A percentile compares a stretch with the other conserved stretches of the same genome.
Conservation (phyloP, 305 asterid genomes). For the Coffea humblotiana region DNA sequence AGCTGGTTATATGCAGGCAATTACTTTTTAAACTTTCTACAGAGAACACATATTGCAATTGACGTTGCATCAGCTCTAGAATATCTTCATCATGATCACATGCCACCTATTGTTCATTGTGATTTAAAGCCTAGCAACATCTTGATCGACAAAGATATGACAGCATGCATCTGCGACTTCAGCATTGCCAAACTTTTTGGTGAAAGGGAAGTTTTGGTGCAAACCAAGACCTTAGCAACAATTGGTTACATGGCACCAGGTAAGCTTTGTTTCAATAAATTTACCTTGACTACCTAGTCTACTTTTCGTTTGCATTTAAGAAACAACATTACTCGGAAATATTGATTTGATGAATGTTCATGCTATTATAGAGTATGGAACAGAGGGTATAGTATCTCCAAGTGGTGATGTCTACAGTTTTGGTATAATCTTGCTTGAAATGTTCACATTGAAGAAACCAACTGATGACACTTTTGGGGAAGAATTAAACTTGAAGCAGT, state of each 20-base stretch:
- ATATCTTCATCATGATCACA: conserved; percentile 32
- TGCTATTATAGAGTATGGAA: conserved; percentile 31
- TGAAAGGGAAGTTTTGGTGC: conserved; percentile 14
- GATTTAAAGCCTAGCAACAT: conserved; percentile 37
- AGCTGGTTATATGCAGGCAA: conserved; percentile 19
- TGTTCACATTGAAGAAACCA: conserved; percentile 26
- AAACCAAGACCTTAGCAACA: conserved; percentile 34
- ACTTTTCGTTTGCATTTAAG: background rate
- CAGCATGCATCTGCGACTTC: conserved; percentile 29
- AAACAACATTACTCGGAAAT: background rate
- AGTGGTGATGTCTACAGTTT: conserved; percentile 34
- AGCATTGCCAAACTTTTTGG: conserved; percentile 31
- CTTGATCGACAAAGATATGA: conserved; percentile 32
- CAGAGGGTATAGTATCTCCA: conserved; percentile 27
- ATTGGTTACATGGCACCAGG: conserved; percentile 40
- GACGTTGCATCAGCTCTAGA: conserved; percentile 27
- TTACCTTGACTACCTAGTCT: background rate
- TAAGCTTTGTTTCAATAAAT: background rate
- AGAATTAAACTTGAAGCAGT: conserved; percentile 23
- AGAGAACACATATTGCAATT: conserved; percentile 18
- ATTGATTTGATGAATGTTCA: background rate
- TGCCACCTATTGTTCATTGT: conserved; percentile 22
- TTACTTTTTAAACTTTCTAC: conserved; percentile 7
- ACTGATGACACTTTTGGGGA: conserved; percentile 23
- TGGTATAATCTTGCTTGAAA: conserved; percentile 29